Percentiles rank a stretch among this genome's conserved stretches.
Conservation (phyloP, 139 green algal species). For the Diplosphaera chodatii region DNA sequence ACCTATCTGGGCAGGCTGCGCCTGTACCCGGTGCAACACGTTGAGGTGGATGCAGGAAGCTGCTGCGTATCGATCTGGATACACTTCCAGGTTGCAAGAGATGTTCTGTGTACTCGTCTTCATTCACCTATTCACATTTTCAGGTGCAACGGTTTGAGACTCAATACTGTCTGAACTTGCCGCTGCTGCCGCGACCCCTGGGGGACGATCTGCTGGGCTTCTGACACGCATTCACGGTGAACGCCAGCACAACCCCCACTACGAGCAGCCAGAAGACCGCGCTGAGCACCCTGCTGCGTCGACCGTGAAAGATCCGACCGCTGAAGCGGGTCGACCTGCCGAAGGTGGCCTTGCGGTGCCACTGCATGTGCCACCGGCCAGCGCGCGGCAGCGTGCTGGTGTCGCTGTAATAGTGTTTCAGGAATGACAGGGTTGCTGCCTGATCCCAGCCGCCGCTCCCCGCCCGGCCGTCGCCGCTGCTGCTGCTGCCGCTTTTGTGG, state of each 20-base stretch:
- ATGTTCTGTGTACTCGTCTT: too few relatives aligned
- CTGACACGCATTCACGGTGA: neutral
- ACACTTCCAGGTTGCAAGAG: too few relatives aligned
- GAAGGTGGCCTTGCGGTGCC: neutral
- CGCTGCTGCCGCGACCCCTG: neutral
- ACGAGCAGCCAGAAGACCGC: neutral
- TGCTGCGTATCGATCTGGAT: too few relatives aligned
- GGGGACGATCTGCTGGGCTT: neutral
- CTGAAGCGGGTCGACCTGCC: neutral
- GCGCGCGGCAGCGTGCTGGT: neutral
- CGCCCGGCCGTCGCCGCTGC: neutral
- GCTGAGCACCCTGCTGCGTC: neutral
- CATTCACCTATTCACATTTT: too few relatives aligned
- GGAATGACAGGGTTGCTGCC: slow-evolving; percentile 23
- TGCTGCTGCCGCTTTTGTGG: slow-evolving; percentile 7
- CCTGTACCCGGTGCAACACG: too few relatives aligned
- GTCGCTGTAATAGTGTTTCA: slow-evolving; percentile 20
- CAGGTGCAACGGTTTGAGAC: neutral
- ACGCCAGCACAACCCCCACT: neutral
- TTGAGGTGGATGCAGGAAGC: too few relatives aligned
- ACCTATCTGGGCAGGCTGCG: too few relatives aligned
- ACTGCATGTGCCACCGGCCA: neutral
- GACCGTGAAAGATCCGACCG: neutral
- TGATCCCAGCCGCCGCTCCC: slow-evolving; percentile 13
- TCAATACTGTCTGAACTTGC: neutral